phyloP scores from a whole-genome alignment of 2,329 filamentous ascomycete genomes.

The Colletotrichum melonis region DNA sequence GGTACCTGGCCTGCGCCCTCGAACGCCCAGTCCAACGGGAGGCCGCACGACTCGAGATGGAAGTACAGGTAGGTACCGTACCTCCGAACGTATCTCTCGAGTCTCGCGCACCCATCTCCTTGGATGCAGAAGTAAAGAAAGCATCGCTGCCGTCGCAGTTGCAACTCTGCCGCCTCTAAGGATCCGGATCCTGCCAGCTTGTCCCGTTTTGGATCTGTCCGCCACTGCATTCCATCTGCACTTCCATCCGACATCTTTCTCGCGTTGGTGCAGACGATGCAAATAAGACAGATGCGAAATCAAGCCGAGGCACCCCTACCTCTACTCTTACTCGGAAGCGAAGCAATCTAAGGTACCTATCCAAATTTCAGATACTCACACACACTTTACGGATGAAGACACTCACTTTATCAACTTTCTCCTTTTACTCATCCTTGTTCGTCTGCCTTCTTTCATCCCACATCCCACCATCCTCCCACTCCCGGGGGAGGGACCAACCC shows the following conservation, averaged over 20 bases:
- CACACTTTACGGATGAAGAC: too few relatives aligned
- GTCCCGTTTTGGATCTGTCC: constrained; percentile 15
- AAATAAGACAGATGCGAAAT: constrained; percentile 4
- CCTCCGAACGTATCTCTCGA: neutral
- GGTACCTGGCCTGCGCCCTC: neutral
- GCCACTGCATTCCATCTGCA: constrained; percentile 5
- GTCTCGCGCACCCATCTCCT: neutral
- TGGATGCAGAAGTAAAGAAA: neutral
- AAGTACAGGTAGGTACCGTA: neutral
- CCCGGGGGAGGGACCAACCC: neutral
- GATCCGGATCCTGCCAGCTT: constrained; percentile 32
- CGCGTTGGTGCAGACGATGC: constrained; percentile 4
- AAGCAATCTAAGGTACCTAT: neutral
- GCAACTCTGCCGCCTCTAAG: constrained; percentile 29
- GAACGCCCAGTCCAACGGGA: neutral
- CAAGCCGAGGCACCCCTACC: constrained; percentile 7
- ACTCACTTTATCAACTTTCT: neutral
- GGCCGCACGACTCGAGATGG: neutral
- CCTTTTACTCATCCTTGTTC: neutral
- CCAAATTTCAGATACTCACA: neutral
- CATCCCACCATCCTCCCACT: neutral
- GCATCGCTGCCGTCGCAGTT: neutral
- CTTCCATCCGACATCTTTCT: constrained; percentile 3
- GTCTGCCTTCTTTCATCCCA: neutral
- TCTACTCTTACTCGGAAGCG: too few relatives aligned